These are phyloP conservation scores for Saccharomycopsis schoenii DNA, from an alignment of 805 yeast genomes.

Conservation along the genomic window DNA sequence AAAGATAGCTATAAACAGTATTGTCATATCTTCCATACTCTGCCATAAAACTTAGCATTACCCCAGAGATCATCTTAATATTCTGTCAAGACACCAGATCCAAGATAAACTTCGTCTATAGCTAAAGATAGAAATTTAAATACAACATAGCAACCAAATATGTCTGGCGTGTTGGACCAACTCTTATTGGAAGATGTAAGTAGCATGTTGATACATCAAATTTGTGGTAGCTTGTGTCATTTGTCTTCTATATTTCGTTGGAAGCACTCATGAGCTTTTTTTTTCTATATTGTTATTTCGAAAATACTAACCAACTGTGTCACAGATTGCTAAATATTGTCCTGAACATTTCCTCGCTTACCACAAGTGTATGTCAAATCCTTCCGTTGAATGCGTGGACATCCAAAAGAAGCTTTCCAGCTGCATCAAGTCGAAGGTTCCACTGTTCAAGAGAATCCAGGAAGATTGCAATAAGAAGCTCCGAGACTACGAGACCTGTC, in stretches of 20 bases:
- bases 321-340: slow-evolving; percentile 56
- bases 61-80: too few species aligned
- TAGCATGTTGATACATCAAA: slow-evolving; percentile 2
- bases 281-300: too few species aligned
- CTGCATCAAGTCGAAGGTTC: slow-evolving; percentile 59
- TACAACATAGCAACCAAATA: slow-evolving; percentile 17
- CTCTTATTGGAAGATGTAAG: slow-evolving; percentile 62
- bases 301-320: background rate
- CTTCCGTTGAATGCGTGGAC: slow-evolving; percentile 36
- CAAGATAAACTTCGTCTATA: too few species aligned
- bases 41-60: too few species aligned
- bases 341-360: slow-evolving; percentile 64
- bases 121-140: too few species aligned
- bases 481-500: slow-evolving; percentile 57
- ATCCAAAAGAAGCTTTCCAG: slow-evolving; percentile 48
- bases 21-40: too few species aligned
- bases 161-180: slow-evolving; percentile 54
- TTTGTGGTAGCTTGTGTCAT: too few species aligned
- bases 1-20: too few species aligned
- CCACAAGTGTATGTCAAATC: slow-evolving; percentile 55
- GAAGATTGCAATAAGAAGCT: slow-evolving; percentile 47
- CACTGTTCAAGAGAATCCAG: slow-evolving; percentile 62
- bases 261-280: too few species aligned
- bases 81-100: too few species aligned
- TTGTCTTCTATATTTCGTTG: too few species aligned